phyloP scores from a whole-genome alignment of 2,329 filamentous ascomycete genomes.

The Ophiostoma sp. region DNA sequence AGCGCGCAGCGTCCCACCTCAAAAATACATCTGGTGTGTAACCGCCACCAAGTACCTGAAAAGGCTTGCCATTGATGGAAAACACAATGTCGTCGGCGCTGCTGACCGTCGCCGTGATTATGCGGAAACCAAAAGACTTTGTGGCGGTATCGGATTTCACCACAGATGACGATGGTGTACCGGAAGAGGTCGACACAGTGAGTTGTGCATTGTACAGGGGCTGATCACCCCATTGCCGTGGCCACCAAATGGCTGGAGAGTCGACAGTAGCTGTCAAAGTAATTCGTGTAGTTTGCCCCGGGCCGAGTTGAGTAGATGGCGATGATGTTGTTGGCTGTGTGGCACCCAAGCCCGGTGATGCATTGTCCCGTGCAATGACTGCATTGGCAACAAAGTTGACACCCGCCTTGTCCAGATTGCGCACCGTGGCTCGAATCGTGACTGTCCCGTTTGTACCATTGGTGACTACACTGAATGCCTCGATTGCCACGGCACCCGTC shows the following conservation, averaged over 20 bases:
- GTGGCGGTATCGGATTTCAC: conserved; percentile 35
- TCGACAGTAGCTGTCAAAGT: conserved; percentile 30
- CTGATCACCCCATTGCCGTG: conserved; percentile 57
- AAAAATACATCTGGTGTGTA: conserved; percentile 64
- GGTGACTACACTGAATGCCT: conserved; percentile 47
- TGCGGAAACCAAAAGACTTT: conserved; percentile 53
- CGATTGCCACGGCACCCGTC: conserved; percentile 52
- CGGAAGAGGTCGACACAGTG: conserved; percentile 32
- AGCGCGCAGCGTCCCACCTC: conserved; percentile 52
- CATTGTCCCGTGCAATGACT: conserved; percentile 33
- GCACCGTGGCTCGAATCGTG: conserved; percentile 42
- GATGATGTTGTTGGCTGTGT: neutral
- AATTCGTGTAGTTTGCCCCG: conserved; percentile 7
- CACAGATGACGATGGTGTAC: conserved; percentile 30
- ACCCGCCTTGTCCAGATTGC: conserved; percentile 42
- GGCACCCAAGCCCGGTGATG: conserved; percentile 23
- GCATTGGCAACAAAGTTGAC: conserved; percentile 40
- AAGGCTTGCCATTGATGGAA: conserved; percentile 55
- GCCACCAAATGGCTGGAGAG: conserved; percentile 56
- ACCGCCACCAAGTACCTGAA: conserved; percentile 62
- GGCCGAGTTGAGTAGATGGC: conserved; percentile 21
- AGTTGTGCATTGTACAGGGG: conserved; percentile 38
- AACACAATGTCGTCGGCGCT: conserved; percentile 56
- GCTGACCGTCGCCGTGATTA: conserved; percentile 55
- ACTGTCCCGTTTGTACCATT: conserved; percentile 40